These are phyloP conservation scores for Potentilla sterilis DNA, from an alignment of 306 rosid genomes.

Conservation along the genomic window DNA sequence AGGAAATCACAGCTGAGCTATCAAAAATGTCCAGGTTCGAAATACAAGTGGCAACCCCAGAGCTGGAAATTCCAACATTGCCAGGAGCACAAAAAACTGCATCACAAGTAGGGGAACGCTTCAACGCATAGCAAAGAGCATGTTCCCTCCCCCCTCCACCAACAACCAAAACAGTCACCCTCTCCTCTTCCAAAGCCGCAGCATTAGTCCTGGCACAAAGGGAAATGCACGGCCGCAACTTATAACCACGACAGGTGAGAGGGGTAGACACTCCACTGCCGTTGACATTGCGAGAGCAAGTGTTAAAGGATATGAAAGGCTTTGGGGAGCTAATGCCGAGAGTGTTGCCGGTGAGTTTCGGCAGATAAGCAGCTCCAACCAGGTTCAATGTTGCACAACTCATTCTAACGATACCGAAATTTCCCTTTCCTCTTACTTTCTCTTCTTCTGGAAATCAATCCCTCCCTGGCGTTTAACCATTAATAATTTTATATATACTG, in stretches of 20 bases:
- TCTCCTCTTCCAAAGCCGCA: conserved; percentile 33
- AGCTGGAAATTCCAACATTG: conserved; percentile 81
- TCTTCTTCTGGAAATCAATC: background rate
- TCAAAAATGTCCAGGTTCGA: conserved; percentile 60
- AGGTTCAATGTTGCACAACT: conserved; percentile 40
- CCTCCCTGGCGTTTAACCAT: conserved; percentile 11
- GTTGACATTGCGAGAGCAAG: background rate
- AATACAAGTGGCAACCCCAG: conserved; percentile 80
- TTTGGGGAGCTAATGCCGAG: conserved; percentile 21
- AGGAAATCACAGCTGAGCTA: conserved; percentile 57
- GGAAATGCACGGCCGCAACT: conserved; percentile 27
- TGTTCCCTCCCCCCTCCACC: conserved; percentile 98
- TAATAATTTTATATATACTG: background rate
- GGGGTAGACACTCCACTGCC: conserved; percentile 18
- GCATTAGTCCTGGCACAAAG: background rate
- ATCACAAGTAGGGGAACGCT: conserved; percentile 72
- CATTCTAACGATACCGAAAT: conserved; percentile 23
- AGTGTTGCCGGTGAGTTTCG: conserved; percentile 23
- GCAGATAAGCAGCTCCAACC: conserved; percentile 30
- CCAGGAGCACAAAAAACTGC: conserved; percentile 86
- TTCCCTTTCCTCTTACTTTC: background rate
- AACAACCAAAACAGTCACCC: conserved; percentile 66
- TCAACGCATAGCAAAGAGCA: conserved; percentile 93
- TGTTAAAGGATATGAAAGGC: conserved; percentile 6
- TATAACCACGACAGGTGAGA: conserved; percentile 12